Conservation (phyloP, 441 rosid species). For the Capsella rubella region DNA sequence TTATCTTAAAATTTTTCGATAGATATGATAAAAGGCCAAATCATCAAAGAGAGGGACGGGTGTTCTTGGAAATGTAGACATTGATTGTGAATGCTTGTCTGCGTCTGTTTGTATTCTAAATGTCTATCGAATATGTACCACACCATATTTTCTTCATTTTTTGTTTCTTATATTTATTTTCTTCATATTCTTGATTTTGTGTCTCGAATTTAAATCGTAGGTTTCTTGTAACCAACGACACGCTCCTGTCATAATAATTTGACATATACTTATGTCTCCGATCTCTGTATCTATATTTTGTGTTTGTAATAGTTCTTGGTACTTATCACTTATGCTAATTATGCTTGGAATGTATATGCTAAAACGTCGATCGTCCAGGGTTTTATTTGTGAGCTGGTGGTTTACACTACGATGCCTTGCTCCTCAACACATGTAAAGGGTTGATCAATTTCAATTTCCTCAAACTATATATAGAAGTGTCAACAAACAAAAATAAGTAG, state of each 20-base stretch:
- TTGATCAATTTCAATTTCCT: background rate
- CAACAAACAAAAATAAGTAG: background rate
- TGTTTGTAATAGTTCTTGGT: background rate
- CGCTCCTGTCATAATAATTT: conserved; percentile 20
- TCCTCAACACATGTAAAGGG: background rate
- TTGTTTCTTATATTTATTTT: background rate
- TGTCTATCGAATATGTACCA: conserved; percentile 40
- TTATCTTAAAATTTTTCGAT: conserved; percentile 11
- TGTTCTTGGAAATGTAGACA: conserved; percentile 43
- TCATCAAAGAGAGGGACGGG: conserved; percentile 40
- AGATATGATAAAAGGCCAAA: conserved; percentile 29
- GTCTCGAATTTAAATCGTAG: conserved; percentile 30
- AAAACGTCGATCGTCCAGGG: background rate
- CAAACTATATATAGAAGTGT: background rate
- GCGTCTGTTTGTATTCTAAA: conserved; percentile 44
- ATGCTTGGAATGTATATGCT: background rate
- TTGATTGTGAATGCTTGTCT: conserved; percentile 44
- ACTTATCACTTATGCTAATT: conserved; percentile 18
- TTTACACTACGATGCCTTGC: background rate
- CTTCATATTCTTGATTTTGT: background rate
- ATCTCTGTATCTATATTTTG: background rate
- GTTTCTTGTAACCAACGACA: conserved; percentile 45
- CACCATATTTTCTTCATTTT: conserved; percentile 6
- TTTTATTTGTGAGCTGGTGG: background rate
- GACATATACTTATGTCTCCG: conserved; percentile 12